A percentile compares a stretch with the other conserved stretches of the same genome.
Conservation (phyloP, 1,139 yeast genomes). For the Saccharomyces hybrid region DNA sequence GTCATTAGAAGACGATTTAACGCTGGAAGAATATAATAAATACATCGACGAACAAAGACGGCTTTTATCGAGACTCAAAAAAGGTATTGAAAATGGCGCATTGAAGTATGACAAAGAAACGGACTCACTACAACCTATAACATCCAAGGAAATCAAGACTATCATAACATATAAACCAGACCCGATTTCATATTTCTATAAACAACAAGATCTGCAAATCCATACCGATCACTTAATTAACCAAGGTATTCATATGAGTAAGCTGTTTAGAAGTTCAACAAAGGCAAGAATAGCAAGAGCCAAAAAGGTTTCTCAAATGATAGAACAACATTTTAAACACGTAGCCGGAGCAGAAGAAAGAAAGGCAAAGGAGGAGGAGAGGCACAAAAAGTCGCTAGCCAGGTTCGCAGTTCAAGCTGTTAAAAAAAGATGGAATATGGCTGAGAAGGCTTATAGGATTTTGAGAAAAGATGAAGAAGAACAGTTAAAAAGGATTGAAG, state of each 20-base stretch:
- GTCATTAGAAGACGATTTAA: conserved; percentile 50
- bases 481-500: conserved; percentile 63
- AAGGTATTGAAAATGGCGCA: conserved; percentile 48
- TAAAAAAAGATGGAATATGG: conserved; percentile 83
- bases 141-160: conserved; percentile 39
- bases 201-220: conserved; percentile 39
- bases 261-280: conserved; percentile 60
- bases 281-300: conserved; percentile 60
- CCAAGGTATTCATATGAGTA: conserved; percentile 71
- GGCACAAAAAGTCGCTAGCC: conserved; percentile 58
- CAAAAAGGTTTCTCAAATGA: conserved; percentile 67
- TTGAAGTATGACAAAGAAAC: conserved; percentile 37
- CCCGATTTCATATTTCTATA: conserved; percentile 26
- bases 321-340: conserved; percentile 81
- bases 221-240: conserved; percentile 65
- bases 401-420: conserved; percentile 77
- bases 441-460: conserved; percentile 67
- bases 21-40: conserved; percentile 39
- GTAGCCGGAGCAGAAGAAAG: conserved; percentile 85
- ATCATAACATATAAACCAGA: conserved; percentile 31
- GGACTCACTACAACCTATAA: conserved; percentile 39
- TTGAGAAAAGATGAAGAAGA: conserved; percentile 51
- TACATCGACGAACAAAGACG: conserved; percentile 41
- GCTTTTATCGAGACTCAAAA: conserved; percentile 40
- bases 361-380: conserved; percentile 61